A percentile compares a stretch with the other conserved stretches of the same genome.
These are phyloP conservation scores for Salix arbutifolia DNA, from an alignment of 345 rosid species.

Conservation along the genomic window DNA sequence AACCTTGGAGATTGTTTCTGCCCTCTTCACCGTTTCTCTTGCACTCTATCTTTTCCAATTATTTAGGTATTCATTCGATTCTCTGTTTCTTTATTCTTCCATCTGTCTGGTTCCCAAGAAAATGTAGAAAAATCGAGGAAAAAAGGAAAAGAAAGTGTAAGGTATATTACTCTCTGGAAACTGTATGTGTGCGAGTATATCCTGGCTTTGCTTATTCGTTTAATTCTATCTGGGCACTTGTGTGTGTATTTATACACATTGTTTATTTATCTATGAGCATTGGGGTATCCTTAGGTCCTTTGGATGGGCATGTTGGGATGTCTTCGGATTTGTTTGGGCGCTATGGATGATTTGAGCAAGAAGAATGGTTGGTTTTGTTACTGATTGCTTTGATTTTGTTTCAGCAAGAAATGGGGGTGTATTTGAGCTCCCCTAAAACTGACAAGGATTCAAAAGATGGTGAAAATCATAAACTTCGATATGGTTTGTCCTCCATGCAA, in stretches of 20 bases:
- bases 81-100: background rate
- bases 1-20: background rate
- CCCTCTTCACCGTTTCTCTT: background rate
- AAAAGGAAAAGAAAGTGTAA: background rate
- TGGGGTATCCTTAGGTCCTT: background rate
- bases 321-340: background rate
- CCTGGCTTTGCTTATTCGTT: background rate
- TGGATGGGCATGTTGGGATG: background rate
- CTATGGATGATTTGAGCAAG: background rate
- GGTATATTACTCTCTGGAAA: background rate
- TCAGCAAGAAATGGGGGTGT: slow-evolving; percentile 66
- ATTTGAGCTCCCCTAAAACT: slow-evolving; percentile 87
- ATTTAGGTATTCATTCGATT: background rate
- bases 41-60: background rate
- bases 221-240: background rate
- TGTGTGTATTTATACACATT: background rate
- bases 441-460: slow-evolving; percentile 88
- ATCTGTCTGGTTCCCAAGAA: slow-evolving; percentile 8
- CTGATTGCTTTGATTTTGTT: background rate
- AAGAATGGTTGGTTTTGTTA: background rate
- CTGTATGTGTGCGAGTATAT: background rate
- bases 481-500: slow-evolving; percentile 96
- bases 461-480: slow-evolving; percentile 65
- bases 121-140: background rate
- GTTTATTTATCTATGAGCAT: background rate